Evolutionary conservation across 2,329 filamentous ascomycete genomes (phyloP), one percentile per base, ranked within the genome.

Genomic region (Fusarium sp.): DNA sequence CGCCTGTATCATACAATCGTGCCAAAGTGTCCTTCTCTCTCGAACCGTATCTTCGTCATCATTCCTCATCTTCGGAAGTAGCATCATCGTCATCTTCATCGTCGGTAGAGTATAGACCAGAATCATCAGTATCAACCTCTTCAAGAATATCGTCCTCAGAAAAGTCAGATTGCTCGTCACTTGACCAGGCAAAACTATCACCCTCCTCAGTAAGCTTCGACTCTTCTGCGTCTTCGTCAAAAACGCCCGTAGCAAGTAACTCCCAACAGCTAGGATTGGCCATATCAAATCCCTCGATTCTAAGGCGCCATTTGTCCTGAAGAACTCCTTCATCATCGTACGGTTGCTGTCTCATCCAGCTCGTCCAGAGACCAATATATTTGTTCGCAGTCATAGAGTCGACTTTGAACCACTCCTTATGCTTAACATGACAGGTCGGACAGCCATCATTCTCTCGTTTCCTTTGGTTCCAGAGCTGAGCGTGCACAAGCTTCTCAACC

Each of bases 381-480:
- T 44, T 52, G n/a, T 50, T 46, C 1, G 74, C 75, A 15, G 52
- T 55, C 1, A 40, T 39, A 7, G 14, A 49, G 7, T 56, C 55
- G 12, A 74, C 66, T 17, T 67, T 56, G 52, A 78, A 78, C 73
- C 75, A 78, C 56, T 78, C 76, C 0, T 52, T 15, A 19, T 76
- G 77, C 12, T 44, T 19, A 4, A 24, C 8, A 4, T 50, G 38
- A 40, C 77, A 78, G 11, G 45, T 52, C 0, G 68, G 63, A 19
- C 76, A 78, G 12, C 47, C 44, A 7, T 15, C 44, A 7, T 14
- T 46, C 24, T 78, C 75, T 15, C 65, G 54, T 55, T 68, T 66
- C 2, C 74, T 67, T n/a, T 65, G 36, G 42, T 74, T 74, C 20
- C 32, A 19, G 7, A 78, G 68, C 34, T 74, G 71, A 15, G 50